A percentile compares a stretch with the other conserved stretches of the same genome.
These are phyloP conservation scores for Phytophthora podocarpi DNA, from an alignment of 352 stramenopile species.

Conservation along the genomic window DNA sequence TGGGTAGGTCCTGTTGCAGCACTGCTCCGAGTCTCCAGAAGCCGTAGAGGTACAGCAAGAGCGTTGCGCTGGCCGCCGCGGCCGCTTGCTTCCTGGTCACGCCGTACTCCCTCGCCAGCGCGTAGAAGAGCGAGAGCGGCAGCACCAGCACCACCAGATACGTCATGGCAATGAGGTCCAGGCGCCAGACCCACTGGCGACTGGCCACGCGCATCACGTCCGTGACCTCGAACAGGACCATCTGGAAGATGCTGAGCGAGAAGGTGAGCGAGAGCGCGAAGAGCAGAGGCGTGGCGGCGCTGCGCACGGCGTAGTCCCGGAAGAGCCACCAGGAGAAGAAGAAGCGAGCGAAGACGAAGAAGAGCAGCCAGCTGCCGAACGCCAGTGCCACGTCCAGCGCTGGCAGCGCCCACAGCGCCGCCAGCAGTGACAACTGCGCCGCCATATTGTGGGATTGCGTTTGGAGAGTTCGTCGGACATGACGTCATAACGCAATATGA, in stretches of 20 bases:
- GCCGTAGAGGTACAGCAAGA: conserved; percentile 68
- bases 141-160: conserved; percentile 80
- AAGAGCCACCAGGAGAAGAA: conserved; percentile 90
- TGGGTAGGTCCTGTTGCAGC: conserved; percentile 48
- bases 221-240: conserved; percentile 84
- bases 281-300: conserved; percentile 55
- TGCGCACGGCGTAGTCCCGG: conserved; percentile 82
- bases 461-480: too few relatives aligned
- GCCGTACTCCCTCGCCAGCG: conserved; percentile 67
- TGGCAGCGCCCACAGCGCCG: conserved; percentile 34
- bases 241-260: conserved; percentile 80
- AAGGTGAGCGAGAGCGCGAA: conserved; percentile 81
- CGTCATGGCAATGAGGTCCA: conserved; percentile 80
- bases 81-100: conserved; percentile 31
- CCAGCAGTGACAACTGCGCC: conserved; percentile 2
- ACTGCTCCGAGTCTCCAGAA: conserved; percentile 77
- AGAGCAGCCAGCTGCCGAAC: conserved; percentile 48
- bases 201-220: conserved; percentile 63
- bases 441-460: background rate
- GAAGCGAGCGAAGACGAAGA: conserved; percentile 73
- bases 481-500: too few relatives aligned
- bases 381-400: conserved; percentile 34
- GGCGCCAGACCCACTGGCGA: conserved; percentile 78
- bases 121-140: conserved; percentile 79
- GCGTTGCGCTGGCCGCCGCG: conserved; percentile 24